Base-by-base conservation (phyloP, 2,329 filamentous ascomycete species). In the Orbilia brochopaga region DNA sequence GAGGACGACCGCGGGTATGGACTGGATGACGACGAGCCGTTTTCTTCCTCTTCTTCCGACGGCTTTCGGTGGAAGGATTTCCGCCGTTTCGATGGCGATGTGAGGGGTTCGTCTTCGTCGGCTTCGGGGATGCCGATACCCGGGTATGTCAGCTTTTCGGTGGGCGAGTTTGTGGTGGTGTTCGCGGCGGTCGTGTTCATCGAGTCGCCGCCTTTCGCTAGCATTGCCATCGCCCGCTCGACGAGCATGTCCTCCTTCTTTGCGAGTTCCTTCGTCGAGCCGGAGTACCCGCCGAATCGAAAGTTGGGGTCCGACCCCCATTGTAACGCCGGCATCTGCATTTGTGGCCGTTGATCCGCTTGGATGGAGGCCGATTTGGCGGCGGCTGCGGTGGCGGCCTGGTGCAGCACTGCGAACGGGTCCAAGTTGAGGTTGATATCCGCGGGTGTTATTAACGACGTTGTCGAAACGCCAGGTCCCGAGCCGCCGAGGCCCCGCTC, bases 261-360 rank as follows among this genome's bases (percentile, higher is more conserved):
- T 1, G 62, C 44, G n/a, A 46, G 56, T 1, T 67, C 62, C 30
- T 67, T 55, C 7, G 61, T 42, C 19, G 62, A 19, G 35, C 11
- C 40, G 44, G 62, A 56, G 30, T 76, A 77, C 11, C 75, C 74
- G 17, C 73, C 75, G 37, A 75, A 74, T 17, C 73, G 74, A 66
- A 77, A 77, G 57, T 76, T 75, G 17, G 76, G 76, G 58, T 77
- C 76, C 10, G 76, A 77, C 7, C 76, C 76, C 62, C 76, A 77
- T 50, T 65, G 67, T 27, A 72, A n/a, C 6, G 40, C 67, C n/a
- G 60, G 67, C 44, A 65, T 61, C 42, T 60, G 53, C 40, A 65
- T 5, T 10, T 72, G 67, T 32, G 60, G 60, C 42, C 67, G 60
- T 5, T 72, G 60, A 10, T 42, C 35, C 17, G 53, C 13, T n/a